These are phyloP conservation scores for baker's yeast (Saccharomyces cerevisiae) DNA, from an alignment of 805 yeast genomes.

Conservation along the genomic window DNA sequence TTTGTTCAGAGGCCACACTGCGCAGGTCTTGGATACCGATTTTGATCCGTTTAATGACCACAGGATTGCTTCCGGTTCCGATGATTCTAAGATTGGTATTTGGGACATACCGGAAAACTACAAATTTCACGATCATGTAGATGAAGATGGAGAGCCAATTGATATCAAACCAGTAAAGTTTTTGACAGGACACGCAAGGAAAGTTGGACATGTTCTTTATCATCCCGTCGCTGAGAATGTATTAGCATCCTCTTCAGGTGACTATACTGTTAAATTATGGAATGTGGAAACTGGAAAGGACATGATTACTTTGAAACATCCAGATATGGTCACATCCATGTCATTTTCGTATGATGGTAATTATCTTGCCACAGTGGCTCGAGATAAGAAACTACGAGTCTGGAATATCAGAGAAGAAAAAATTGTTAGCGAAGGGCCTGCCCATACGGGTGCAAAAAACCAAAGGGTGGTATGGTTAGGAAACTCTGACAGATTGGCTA, in stretches of 20 bases:
- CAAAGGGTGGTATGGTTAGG: constrained; percentile 89
- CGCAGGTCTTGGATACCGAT: constrained; percentile 90
- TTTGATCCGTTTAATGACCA: constrained; percentile 85
- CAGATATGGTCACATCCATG: constrained; percentile 88
- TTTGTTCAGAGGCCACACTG: constrained; percentile 90
- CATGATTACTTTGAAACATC: constrained; percentile 68
- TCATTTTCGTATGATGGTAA: constrained; percentile 87
- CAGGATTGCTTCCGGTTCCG: constrained; percentile 70
- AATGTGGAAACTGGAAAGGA: constrained; percentile 68
- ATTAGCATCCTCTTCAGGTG: constrained; percentile 84
- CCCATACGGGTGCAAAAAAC: constrained; percentile 89
- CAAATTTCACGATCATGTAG: constrained; percentile 54
- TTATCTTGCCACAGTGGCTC: constrained; percentile 74
- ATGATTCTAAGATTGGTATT: constrained; percentile 69
- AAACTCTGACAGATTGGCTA: constrained; percentile 69
- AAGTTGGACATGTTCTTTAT: constrained; percentile 85
- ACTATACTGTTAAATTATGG: constrained; percentile 89
- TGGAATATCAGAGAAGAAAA: constrained; percentile 83
- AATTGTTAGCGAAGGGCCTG: constrained; percentile 72
- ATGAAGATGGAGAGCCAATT: constrained; percentile 47
- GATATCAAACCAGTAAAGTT: constrained; percentile 67
- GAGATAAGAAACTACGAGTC: constrained; percentile 82
- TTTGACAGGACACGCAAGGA: constrained; percentile 80
- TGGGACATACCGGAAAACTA: constrained; percentile 86
- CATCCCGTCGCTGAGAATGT: constrained; percentile 86